Percentiles rank a stretch among this genome's conserved stretches.
phyloP scores from a whole-genome alignment of 768 basidiomycete genomes.

The Tylopilus felleus region DNA sequence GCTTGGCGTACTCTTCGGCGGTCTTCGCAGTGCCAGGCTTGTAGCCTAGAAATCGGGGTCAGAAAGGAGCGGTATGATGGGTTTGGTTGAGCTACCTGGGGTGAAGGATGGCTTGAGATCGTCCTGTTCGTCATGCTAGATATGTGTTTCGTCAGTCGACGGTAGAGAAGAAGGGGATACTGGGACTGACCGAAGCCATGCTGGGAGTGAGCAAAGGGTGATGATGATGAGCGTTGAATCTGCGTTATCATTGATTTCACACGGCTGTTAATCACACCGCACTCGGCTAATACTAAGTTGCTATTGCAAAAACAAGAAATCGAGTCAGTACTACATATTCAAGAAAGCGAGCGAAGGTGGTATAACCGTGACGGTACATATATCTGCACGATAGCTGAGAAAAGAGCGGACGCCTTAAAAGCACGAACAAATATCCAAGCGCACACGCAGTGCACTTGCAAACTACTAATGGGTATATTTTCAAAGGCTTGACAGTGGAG shows the following conservation, averaged over 20 bases:
- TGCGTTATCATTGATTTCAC: constrained; percentile 56
- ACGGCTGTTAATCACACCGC: constrained; percentile 39
- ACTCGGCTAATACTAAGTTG: constrained; percentile 14
- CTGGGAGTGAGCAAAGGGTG: constrained; percentile 21
- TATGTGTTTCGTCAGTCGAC: constrained; percentile 2
- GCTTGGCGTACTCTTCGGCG: constrained; percentile 76
- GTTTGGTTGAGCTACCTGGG: constrained; percentile 47
- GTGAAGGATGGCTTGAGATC: constrained; percentile 67
- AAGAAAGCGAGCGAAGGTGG: constrained; percentile 29
- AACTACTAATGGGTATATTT: constrained; percentile 12
- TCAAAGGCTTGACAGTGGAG: constrained; percentile 19
- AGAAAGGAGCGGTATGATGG: constrained; percentile 12
- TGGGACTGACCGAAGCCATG: constrained; percentile 53
- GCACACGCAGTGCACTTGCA: constrained; percentile 3
- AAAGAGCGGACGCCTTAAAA: constrained; percentile 27
- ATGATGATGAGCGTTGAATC: constrained; percentile 14
- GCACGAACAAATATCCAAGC: constrained; percentile 15
- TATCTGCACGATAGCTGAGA: constrained; percentile 17
- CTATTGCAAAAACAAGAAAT: constrained; percentile 29
- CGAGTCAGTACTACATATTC: constrained; percentile 21
- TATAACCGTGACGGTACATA: constrained; percentile 25
- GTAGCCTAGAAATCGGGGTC: constrained; percentile 53
- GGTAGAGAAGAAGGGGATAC: background rate
- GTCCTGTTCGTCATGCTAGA: constrained; percentile 60
- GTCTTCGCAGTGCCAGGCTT: constrained; percentile 66